phyloP scores from a whole-genome alignment of 805 yeast genomes.

The Grigorovia transvaalensis region DNA sequence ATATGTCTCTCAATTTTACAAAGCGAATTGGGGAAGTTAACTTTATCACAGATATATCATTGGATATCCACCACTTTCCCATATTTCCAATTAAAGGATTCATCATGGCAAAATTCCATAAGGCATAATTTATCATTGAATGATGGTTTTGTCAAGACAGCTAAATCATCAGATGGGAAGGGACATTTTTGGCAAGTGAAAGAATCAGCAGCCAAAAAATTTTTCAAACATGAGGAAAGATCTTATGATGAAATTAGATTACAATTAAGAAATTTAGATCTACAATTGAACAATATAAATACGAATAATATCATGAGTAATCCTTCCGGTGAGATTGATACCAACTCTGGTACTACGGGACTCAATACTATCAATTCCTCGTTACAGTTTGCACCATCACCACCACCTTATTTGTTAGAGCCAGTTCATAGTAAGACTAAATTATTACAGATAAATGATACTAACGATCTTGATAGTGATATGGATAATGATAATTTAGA shows the following conservation, averaged over 20 bases:
- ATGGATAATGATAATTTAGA: conserved; percentile 1
- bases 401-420: not conserved
- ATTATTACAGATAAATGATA: not conserved
- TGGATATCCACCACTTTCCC: conserved; percentile 86
- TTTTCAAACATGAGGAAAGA: conserved; percentile 42
- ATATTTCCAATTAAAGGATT: conserved; percentile 73
- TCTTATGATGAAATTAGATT: conserved; percentile 16
- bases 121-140: conserved; percentile 88
- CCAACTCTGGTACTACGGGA: not conserved
- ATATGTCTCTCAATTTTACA: conserved; percentile 33
- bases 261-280: conserved; percentile 13
- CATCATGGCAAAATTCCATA: conserved; percentile 97
- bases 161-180: conserved; percentile 80
- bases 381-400: not conserved
- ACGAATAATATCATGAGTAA: not conserved
- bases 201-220: conserved; percentile 71
- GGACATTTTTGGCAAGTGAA: conserved; percentile 87
- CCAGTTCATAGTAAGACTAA: not conserved
- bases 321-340: not conserved
- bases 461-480: not conserved
- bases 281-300: not conserved
- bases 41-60: conserved; percentile 73
- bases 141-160: conserved; percentile 83
- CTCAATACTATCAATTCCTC: not conserved
- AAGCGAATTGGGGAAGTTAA: conserved; percentile 37